Base-by-base conservation (phyloP, 75 land plant genomes). In the Picea glauca region DNA sequence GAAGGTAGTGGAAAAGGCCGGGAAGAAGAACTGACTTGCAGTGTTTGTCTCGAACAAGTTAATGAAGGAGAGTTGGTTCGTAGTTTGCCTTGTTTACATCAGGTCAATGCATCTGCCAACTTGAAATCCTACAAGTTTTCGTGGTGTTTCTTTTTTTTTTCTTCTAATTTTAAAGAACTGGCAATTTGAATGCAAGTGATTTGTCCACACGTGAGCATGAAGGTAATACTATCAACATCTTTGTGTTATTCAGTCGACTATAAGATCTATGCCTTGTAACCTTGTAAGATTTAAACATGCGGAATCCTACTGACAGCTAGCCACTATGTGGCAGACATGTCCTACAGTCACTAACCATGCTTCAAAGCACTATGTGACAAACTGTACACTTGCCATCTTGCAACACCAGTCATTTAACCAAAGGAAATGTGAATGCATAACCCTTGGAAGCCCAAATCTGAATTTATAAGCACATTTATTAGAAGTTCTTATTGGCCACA, bases 1-100 rank as follows among this genome's bases (percentile, higher is more conserved):
- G 83, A 79, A 60, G 82, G 60, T 54, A 80, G 58, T 40, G 50
- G 14, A 14, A 92, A 89, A 54, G 66, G 60, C 13, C 68, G 87
- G 18, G 89, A 89, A 20, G 93, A 93, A 79, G 98, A 95, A 77
- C 76, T 95, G 79, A 95, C 98, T 32, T 93, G 98, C 84, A 95
- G 88, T 78, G 88, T 95, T 80, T 96, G 98, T 85, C 81, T 95
- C 81, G 98, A 95, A 84, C 98, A 95, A 87, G 98, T 95, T 35
- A 78, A 43, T 62, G 85, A 79, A 40, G 98, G 98, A 14, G 98
- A 95, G 79, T 75, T 93, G 23, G 78, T 95, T 31, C 89, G 98
- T 2, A 95, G 86, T 82, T 85, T 95, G 76, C 96, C 98, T 60
- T 96, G 98, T 78, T 84, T 96, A 67, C 98, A 96, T 79, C 98